phyloP scores from a whole-genome alignment of 164 flowering plant genomes.

The Tinospora cordifolia region DNA sequence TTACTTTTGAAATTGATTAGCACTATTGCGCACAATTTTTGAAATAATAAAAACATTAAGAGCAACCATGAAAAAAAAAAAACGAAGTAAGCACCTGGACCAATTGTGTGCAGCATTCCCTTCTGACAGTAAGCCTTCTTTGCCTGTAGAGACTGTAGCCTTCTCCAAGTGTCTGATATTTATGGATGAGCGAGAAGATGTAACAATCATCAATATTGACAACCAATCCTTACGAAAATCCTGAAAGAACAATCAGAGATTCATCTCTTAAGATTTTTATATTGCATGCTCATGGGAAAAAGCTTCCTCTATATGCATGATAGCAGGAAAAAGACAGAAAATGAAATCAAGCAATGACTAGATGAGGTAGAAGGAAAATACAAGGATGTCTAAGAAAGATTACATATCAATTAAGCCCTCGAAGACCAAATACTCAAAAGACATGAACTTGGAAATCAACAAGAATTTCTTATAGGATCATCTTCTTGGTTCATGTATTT shows the following conservation, averaged over 20 bases:
- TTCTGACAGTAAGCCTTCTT: slow-evolving; percentile 92
- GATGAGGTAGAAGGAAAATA: not conserved
- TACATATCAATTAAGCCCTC: not conserved
- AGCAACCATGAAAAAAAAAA: not conserved
- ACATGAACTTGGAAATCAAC: not conserved
- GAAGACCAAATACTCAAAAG: not conserved
- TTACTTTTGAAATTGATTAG: not conserved
- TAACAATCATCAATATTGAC: slow-evolving; percentile 86
- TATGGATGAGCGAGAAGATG: slow-evolving; percentile 90
- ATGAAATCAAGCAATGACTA: not conserved
- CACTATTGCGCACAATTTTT: not conserved
- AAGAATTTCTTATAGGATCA: not conserved
- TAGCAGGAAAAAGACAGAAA: not conserved
- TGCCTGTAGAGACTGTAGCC: slow-evolving; percentile 98
- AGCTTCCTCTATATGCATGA: not conserved
- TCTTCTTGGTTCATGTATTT: no score
- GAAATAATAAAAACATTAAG: not conserved
- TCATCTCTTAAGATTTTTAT: not conserved
- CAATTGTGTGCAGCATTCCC: slow-evolving; percentile 94
- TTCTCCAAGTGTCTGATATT: slow-evolving; percentile 97
- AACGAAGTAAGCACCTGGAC: slow-evolving; percentile 69
- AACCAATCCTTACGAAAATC: slow-evolving; percentile 90
- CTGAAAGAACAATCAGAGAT: slow-evolving; percentile 29
- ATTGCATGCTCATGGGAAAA: not conserved
- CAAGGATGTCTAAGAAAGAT: not conserved